Percentiles rank a stretch among this genome's conserved stretches.
These are phyloP conservation scores for Boletus pseudopeckii DNA, from an alignment of 768 basidiomycete species.

Conservation along the genomic window DNA sequence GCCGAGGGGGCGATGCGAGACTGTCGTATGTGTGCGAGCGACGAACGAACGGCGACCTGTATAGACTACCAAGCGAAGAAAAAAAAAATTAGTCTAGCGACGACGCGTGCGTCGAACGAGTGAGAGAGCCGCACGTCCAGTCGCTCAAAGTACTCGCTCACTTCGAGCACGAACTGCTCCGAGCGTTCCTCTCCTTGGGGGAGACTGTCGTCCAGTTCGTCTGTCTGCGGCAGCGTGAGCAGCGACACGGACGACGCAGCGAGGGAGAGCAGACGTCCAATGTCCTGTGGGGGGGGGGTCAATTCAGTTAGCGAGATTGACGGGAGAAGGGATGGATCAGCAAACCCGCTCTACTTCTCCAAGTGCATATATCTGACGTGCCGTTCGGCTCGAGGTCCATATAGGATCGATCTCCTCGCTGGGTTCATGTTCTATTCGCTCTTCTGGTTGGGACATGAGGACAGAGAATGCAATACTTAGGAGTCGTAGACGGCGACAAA, in stretches of 20 bases:
- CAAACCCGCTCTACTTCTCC: slow-evolving; percentile 76
- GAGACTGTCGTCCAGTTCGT: slow-evolving; percentile 59
- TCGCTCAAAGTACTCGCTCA: slow-evolving; percentile 81
- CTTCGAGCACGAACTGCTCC: slow-evolving; percentile 81
- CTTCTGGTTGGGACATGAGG: slow-evolving; percentile 24
- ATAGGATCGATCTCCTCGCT: slow-evolving; percentile 63
- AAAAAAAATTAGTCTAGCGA: too few relatives aligned
- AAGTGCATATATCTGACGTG: slow-evolving; percentile 76
- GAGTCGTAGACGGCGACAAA: background rate
- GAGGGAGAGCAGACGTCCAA: slow-evolving; percentile 68
- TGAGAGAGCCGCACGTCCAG: slow-evolving; percentile 58
- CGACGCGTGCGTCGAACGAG: too few relatives aligned
- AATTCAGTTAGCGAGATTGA: background rate
- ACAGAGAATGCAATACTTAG: background rate
- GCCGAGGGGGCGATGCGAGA: slow-evolving; percentile 84
- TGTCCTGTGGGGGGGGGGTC: slow-evolving; percentile 67
- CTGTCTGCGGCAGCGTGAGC: slow-evolving; percentile 80
- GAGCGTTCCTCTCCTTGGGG: slow-evolving; percentile 82
- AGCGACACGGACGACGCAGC: slow-evolving; percentile 78
- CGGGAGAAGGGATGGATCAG: background rate
- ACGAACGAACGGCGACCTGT: slow-evolving; percentile 71
- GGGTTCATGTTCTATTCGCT: slow-evolving; percentile 9
- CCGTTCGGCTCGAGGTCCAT: slow-evolving; percentile 78
- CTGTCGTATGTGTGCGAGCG: slow-evolving; percentile 75
- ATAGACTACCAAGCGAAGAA: slow-evolving; percentile 48